Percentiles rank a stretch among this genome's conserved stretches.
phyloP scores from a whole-genome alignment of 192 early-diverging fungal genomes.

The Coemansia sp. region DNA sequence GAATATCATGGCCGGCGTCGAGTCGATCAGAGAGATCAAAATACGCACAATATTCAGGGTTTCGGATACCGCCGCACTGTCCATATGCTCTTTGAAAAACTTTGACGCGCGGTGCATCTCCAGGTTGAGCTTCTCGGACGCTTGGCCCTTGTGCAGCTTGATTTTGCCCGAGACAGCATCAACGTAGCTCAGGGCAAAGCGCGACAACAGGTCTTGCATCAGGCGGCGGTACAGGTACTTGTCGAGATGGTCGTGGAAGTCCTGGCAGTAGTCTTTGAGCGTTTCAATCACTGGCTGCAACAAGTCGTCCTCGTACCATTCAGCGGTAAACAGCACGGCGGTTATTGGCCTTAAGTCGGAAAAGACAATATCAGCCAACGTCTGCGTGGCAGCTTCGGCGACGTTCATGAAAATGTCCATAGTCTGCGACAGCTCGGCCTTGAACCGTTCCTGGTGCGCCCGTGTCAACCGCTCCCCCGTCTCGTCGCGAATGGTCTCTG shows the following conservation, averaged over 20 bases:
- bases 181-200: slow-evolving; percentile 80
- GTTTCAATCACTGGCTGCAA: slow-evolving; percentile 88
- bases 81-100: slow-evolving; percentile 79
- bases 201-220: slow-evolving; percentile 82
- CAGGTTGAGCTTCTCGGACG: slow-evolving; percentile 67
- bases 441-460: slow-evolving; percentile 62
- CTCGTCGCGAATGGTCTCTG: slow-evolving; percentile 70
- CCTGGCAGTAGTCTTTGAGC: slow-evolving; percentile 90
- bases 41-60: slow-evolving; percentile 63
- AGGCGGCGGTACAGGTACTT: slow-evolving; percentile 87
- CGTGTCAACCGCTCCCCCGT: slow-evolving; percentile 60
- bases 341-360: slow-evolving; percentile 79
- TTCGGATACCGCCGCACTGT: slow-evolving; percentile 67
- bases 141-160: slow-evolving; percentile 67
- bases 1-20: slow-evolving; percentile 79
- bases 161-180: slow-evolving; percentile 68
- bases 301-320: slow-evolving; percentile 92
- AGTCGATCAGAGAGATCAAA: slow-evolving; percentile 54
- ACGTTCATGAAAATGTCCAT: slow-evolving; percentile 92
- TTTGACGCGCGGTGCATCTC: slow-evolving; percentile 73
- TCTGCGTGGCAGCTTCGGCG: slow-evolving; percentile 70
- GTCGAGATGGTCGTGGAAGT: slow-evolving; percentile 83
- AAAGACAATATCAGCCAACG: slow-evolving; percentile 82
- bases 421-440: slow-evolving; percentile 65
- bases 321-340: slow-evolving; percentile 67